phyloP scores from a whole-genome alignment of 768 basidiomycete species.

The Podaxis rugospora region DNA sequence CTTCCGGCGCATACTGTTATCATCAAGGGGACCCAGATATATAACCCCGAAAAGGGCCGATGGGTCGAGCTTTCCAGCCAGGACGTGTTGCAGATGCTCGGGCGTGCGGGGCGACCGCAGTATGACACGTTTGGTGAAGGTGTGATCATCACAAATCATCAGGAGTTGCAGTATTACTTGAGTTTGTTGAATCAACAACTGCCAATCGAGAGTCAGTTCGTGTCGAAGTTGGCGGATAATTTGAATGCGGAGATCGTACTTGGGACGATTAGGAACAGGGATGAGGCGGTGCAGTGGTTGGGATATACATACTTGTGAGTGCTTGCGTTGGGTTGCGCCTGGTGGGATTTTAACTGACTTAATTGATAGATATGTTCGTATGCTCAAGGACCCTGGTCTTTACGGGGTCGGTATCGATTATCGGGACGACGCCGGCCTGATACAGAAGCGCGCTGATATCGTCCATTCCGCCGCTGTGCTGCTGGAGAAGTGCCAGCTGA shows the following conservation, averaged over 20 bases:
- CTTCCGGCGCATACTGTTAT: slow-evolving; percentile 96
- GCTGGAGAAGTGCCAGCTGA: slow-evolving; percentile 88
- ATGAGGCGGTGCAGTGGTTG: slow-evolving; percentile 97
- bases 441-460: slow-evolving; percentile 95
- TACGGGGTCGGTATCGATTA: slow-evolving; percentile 91
- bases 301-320: slow-evolving; percentile 91
- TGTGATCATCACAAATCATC: slow-evolving; percentile 97
- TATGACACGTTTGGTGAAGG: slow-evolving; percentile 98
- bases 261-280: slow-evolving; percentile 90
- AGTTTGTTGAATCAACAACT: slow-evolving; percentile 95
- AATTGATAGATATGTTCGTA: slow-evolving; percentile 77
- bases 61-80: slow-evolving; percentile 97
- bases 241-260: slow-evolving; percentile 93
- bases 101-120: slow-evolving; percentile 94
- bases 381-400: slow-evolving; percentile 84
- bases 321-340: neutral
- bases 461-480: slow-evolving; percentile 89
- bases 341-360: slow-evolving; percentile 1
- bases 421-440: slow-evolving; percentile 53
- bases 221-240: slow-evolving; percentile 89
- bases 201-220: slow-evolving; percentile 95
- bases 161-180: slow-evolving; percentile 95
- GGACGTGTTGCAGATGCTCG: slow-evolving; percentile 98
- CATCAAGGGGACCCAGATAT: slow-evolving; percentile 99
- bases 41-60: slow-evolving; percentile 96